These are phyloP conservation scores for Arthroderma sp. DNA, from an alignment of 2,329 filamentous ascomycete genomes.

Conservation along the genomic window DNA sequence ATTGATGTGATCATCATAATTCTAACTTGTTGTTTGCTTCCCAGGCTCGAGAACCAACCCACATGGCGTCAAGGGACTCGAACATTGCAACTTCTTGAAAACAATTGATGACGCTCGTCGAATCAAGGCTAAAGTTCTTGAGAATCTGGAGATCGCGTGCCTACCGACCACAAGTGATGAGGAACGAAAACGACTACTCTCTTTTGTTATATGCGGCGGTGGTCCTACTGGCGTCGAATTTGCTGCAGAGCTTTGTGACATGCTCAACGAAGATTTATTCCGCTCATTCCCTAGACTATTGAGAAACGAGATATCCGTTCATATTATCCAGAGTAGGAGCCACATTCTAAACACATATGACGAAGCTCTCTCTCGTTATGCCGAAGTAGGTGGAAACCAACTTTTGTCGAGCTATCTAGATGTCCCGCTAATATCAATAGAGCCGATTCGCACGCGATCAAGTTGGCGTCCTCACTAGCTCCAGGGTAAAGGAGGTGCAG, in stretches of 20 bases:
- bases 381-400: slow-evolving; percentile 43
- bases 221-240: slow-evolving; percentile 97
- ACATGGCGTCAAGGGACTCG: slow-evolving; percentile 87
- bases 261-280: slow-evolving; percentile 87
- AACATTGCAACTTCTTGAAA: slow-evolving; percentile 90
- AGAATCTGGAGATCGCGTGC: slow-evolving; percentile 80
- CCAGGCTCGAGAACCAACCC: slow-evolving; percentile 74
- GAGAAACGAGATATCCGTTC: slow-evolving; percentile 95
- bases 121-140: slow-evolving; percentile 78
- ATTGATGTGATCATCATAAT: slow-evolving; percentile 2
- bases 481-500: slow-evolving; percentile 78
- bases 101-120: slow-evolving; percentile 81
- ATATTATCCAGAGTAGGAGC: slow-evolving; percentile 84
- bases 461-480: slow-evolving; percentile 83
- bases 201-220: slow-evolving; percentile 91
- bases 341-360: slow-evolving; percentile 99
- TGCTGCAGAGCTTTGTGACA: slow-evolving; percentile 87
- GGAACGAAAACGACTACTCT: slow-evolving; percentile 73
- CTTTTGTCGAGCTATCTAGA: not conserved
- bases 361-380: slow-evolving; percentile 81
- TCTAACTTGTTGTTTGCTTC: slow-evolving; percentile 4
- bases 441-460: slow-evolving; percentile 80
- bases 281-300: slow-evolving; percentile 73
- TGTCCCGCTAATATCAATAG: slow-evolving; percentile 15
- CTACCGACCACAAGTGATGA: slow-evolving; percentile 84